phyloP scores from a whole-genome alignment of 116 monocot species.

The Papilionanthe hybrid region DNA sequence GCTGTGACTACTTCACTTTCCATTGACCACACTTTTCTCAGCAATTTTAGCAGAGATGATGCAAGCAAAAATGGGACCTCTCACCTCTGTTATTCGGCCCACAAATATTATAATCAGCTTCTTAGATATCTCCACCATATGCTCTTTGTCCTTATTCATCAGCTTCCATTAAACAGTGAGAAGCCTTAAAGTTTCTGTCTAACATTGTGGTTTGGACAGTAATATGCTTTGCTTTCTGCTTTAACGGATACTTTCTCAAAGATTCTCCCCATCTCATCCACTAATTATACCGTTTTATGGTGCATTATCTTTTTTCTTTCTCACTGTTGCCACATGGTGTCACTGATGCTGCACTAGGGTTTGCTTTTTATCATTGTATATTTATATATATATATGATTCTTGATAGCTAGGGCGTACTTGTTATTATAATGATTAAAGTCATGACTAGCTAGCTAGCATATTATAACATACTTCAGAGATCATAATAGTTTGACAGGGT shows the following conservation, averaged over 20 bases:
- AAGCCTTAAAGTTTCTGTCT: background rate
- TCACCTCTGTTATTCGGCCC: background rate
- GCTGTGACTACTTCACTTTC: too few relatives aligned
- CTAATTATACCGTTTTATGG: background rate
- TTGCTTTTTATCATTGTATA: too few relatives aligned
- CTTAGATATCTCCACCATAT: background rate
- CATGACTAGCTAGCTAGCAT: background rate
- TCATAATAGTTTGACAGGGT: background rate
- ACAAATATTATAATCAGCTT: background rate
- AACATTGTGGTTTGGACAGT: background rate
- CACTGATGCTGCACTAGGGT: too few relatives aligned
- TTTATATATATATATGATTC: too few relatives aligned
- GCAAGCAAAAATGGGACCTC: background rate
- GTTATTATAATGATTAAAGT: too few relatives aligned
- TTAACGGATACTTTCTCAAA: background rate
- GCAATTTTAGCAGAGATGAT: too few relatives aligned
- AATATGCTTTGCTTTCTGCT: background rate
- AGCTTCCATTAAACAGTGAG: background rate
- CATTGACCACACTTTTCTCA: too few relatives aligned
- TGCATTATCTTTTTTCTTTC: too few relatives aligned
- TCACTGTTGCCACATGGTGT: too few relatives aligned
- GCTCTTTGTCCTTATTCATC: background rate
- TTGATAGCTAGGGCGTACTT: too few relatives aligned
- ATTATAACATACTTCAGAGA: background rate
- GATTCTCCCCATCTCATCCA: background rate